Evolutionary conservation across 2,329 filamentous ascomycete species (phyloP), one percentile per base, ranked within the genome.

Genomic region (Neopestalotiopsis sp.): DNA sequence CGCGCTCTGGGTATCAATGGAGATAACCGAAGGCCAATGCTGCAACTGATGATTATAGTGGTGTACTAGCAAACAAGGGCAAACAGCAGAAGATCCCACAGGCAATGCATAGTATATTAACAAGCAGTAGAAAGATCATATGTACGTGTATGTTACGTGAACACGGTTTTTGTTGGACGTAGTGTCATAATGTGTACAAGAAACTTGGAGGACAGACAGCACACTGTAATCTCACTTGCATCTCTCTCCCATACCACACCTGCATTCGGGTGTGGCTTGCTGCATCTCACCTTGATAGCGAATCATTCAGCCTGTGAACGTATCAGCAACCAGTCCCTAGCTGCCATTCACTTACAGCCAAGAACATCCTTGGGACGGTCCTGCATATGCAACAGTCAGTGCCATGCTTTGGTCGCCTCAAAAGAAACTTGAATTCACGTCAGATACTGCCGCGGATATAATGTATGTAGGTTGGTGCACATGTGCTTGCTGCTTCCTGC

Each of bases 251-350:
- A 42, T 65, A 52, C 40, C 34, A 45, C 24, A 65, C 38, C 32
- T 28, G 57, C 57, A 60, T 28, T 38, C 32, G 57, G 28, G 10
- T 60, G 24, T 34, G 32, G 57, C 28, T 30, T 60, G 28, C 20
- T 52, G 62, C 62, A 65, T 65, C 40, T 40, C 32, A 20, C 59
- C 59, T 62, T 40, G 59, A 30, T 34, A 62, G 59, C 34, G 10
- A 24, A 59, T n/a, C 24, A 28, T 28, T 28, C n/a, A 59, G 24
- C 28, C 28, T 62, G 30, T 62, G 59, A 17, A 40, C 32, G 59
- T 62, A 40, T 62, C 30, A 40, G 30, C 59, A 17, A 14, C 32
- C 30, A 62, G 30, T 34, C 32, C 30, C 14, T n/a, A 17, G 32
- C 14, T 17, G 7, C 32, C 59, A 38, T 14, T 24, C 24, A 30